A percentile compares a stretch with the other conserved stretches of the same genome.
Conservation (phyloP, 2,329 filamentous ascomycete genomes). For the Alternaria consortialis region DNA sequence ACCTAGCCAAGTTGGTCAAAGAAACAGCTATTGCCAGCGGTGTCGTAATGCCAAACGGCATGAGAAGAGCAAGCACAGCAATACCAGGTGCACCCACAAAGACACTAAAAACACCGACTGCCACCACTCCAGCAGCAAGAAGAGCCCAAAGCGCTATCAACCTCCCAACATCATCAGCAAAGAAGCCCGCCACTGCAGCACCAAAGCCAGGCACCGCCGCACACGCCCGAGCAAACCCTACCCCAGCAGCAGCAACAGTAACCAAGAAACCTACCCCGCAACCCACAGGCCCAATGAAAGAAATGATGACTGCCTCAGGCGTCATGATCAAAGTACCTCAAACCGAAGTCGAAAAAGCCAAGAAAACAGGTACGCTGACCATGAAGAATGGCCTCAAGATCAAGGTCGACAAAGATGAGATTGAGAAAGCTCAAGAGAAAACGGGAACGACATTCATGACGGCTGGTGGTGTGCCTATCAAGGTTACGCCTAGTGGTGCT, state of each 20-base stretch:
- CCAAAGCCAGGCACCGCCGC: constrained; percentile 20
- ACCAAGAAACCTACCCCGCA: constrained; percentile 26
- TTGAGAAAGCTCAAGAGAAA: constrained; percentile 44
- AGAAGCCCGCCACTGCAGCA: constrained; percentile 10
- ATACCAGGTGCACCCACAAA: constrained; percentile 37
- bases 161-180: constrained; percentile 25
- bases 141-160: constrained; percentile 42
- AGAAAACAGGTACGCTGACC: constrained; percentile 42
- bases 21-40: constrained; percentile 50
- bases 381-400: constrained; percentile 43
- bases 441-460: constrained; percentile 40
- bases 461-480: constrained; percentile 44
- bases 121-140: constrained; percentile 11
- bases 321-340: constrained; percentile 48
- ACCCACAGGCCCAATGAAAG: constrained; percentile 38
- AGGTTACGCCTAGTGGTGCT: constrained; percentile 39
- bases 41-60: constrained; percentile 42
- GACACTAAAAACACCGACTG: constrained; percentile 29
- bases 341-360: constrained; percentile 40
- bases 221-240: constrained; percentile 17
- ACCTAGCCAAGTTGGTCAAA: constrained; percentile 49
- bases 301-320: constrained; percentile 42
- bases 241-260: constrained; percentile 4
- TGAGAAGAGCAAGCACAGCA: constrained; percentile 42
- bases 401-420: constrained; percentile 43